Percentiles rank a stretch among this genome's conserved stretches.
phyloP scores from a whole-genome alignment of 352 stramenopile genomes.

The Phytophthora multivora region DNA sequence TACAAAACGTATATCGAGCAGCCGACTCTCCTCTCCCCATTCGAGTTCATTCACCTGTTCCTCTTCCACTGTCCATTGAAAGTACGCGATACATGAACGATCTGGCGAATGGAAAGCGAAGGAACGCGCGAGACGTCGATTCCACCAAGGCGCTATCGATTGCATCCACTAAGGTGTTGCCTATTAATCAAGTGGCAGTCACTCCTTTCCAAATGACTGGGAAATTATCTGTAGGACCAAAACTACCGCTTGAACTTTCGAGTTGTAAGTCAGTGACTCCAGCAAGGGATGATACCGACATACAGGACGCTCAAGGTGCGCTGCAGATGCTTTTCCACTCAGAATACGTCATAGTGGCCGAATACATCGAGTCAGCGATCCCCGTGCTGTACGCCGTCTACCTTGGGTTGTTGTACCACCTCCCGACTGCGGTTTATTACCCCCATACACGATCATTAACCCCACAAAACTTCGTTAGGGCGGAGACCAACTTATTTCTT shows the following conservation, averaged over 20 bases:
- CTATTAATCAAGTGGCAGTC: too few relatives aligned
- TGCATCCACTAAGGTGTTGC: too few relatives aligned
- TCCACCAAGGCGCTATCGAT: background rate
- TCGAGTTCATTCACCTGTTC: conserved; percentile 6
- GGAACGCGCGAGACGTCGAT: background rate
- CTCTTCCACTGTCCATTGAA: conserved; percentile 8
- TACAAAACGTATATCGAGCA: too few relatives aligned
- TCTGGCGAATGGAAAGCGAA: background rate
- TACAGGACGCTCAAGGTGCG: conserved; percentile 7
- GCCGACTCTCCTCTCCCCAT: background rate
- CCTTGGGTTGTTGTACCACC: conserved; percentile 21
- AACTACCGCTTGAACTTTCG: background rate
- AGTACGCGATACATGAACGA: conserved; percentile 11
- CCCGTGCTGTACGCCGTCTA: conserved; percentile 39
- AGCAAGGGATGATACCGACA: background rate
- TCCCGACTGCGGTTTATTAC: conserved; percentile 32
- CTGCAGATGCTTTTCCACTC: conserved; percentile 42
- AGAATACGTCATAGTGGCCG: conserved; percentile 41
- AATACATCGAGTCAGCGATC: conserved; percentile 44
- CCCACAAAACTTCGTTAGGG: conserved; percentile 1
- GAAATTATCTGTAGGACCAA: background rate
- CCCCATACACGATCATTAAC: conserved; percentile 13
- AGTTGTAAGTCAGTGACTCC: background rate
- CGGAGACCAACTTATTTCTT: conserved; percentile 19
- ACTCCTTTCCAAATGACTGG: background rate